Conservation (phyloP, 1,284 basidiomycete genomes). For the Cryptococcus wingfieldii region DNA sequence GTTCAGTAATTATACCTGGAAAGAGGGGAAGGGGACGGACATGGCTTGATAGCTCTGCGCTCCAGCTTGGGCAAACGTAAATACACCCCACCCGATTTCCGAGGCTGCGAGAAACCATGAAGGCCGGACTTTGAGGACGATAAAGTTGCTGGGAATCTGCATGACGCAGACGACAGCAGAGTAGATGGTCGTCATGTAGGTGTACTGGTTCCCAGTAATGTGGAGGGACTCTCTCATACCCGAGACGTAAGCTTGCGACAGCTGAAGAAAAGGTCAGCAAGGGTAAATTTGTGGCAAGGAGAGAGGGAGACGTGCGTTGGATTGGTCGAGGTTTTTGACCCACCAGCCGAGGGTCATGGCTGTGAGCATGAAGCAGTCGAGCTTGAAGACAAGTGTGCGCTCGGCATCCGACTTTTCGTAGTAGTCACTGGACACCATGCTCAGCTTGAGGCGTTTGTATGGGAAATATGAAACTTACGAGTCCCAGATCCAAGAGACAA, state of each 20-base stretch:
- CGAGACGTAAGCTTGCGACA: slow-evolving; percentile 28
- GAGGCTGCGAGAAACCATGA: slow-evolving; percentile 5
- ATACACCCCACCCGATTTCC: slow-evolving; percentile 12
- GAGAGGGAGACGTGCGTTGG: slow-evolving; percentile 11
- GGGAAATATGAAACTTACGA: slow-evolving; percentile 3
- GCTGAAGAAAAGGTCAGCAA: background rate
- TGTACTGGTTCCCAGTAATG: slow-evolving; percentile 30
- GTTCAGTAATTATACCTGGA: background rate
- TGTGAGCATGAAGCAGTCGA: slow-evolving; percentile 21
- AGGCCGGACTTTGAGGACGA: slow-evolving; percentile 12
- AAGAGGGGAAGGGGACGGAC: background rate
- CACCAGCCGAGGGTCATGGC: slow-evolving; percentile 16
- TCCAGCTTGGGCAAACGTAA: slow-evolving; percentile 16
- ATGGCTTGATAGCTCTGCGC: slow-evolving; percentile 7
- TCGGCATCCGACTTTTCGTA: slow-evolving; percentile 24
- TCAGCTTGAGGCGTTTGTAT: too few species aligned
- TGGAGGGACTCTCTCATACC: slow-evolving; percentile 31
- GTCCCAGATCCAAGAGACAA: slow-evolving; percentile 18
- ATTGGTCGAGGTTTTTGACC: slow-evolving; percentile 23
- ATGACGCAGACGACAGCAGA: slow-evolving; percentile 15
- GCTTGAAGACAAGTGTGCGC: slow-evolving; percentile 19
- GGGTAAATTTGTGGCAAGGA: background rate
- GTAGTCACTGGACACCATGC: slow-evolving; percentile 13
- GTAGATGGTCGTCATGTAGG: slow-evolving; percentile 18
- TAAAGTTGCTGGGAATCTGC: slow-evolving; percentile 11